These are phyloP conservation scores for Yamadazyma trypodendri DNA, from an alignment of 1,139 yeast genomes.

Conservation along the genomic window DNA sequence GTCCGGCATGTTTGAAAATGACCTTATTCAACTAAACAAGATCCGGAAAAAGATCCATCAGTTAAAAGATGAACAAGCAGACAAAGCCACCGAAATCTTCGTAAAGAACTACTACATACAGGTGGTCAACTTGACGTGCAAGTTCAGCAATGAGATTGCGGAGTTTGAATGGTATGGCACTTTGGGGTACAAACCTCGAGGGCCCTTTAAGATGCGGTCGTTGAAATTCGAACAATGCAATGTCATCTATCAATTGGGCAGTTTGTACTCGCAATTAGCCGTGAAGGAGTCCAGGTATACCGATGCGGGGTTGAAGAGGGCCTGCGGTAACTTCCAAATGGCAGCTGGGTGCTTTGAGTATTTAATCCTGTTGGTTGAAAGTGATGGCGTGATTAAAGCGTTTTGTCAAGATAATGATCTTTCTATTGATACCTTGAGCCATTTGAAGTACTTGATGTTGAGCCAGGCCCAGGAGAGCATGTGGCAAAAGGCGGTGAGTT, in stretches of 20 bases:
- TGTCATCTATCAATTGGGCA: constrained; percentile 67
- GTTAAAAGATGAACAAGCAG: constrained; percentile 22
- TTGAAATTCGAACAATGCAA: constrained; percentile 60
- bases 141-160: constrained; percentile 43
- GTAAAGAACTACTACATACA: constrained; percentile 33
- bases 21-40: constrained; percentile 40
- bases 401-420: constrained; percentile 21
- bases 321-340: constrained; percentile 63
- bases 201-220: constrained; percentile 43
- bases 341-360: constrained; percentile 69
- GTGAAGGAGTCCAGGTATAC: constrained; percentile 39
- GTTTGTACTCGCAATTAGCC: constrained; percentile 60
- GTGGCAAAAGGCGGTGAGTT: constrained; percentile 71
- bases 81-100: constrained; percentile 16
- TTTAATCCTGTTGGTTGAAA: constrained; percentile 22
- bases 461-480: constrained; percentile 89
- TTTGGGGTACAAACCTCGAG: constrained; percentile 48
- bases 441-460: constrained; percentile 47
- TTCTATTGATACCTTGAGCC: constrained; percentile 25
- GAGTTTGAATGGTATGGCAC: constrained; percentile 75
- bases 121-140: constrained; percentile 28
- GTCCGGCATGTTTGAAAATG: constrained; percentile 54
- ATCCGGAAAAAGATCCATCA: constrained; percentile 23
- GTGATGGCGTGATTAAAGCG: constrained; percentile 10
- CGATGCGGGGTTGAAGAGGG: constrained; percentile 57